Base-by-base conservation (phyloP, 177 flowering plant species). In the Vitis hybrid region DNA sequence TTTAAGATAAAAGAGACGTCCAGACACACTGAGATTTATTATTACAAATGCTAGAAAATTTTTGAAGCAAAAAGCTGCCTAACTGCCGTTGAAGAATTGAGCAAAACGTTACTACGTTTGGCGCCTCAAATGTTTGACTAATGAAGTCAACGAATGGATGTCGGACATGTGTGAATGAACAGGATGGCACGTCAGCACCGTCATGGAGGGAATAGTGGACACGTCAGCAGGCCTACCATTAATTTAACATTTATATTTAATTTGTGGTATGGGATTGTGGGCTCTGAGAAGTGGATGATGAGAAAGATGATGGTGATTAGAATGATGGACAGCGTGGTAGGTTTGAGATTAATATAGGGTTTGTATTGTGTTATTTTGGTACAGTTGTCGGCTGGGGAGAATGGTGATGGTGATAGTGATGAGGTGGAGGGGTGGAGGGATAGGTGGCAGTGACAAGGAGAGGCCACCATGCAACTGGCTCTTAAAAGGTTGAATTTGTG, bases 31-130 rank as follows among this genome's bases (percentile, higher is more conserved):
- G 27, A 27, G 27, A 27, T 27, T 27, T 27, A 27, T 27, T 27
- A 2, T 27, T 72, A 19, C 35, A 6, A 65, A 59, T 62, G 60
- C 40, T 6, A 60, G 50, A 55, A 0, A 50, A 30, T 0, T 27
- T 27, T 27, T 27, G 27, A 27, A 27, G 27, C 0, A 27, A 57
- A 55, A 48, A 1, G 1, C 9, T 64, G 86, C 96, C 93, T 86
- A 88, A 87, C 89, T 86, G 69, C 84, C 85, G 89, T 88, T 86
- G 80, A 79, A 77, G 80, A 11, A 56, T 57, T 13, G 30, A 71
- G 65, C 54, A 65, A 51, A 27, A 11, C 70, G 70, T 86, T 81
- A 35, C 46, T 35, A 6, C 7, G 46, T 35, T 35, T 35, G 46
- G 46, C 46, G 88, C 86, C 84, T 67, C 60, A 75, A 77, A 70